A percentile compares a stretch with the other conserved stretches of the same genome.
These are phyloP conservation scores for Populus euphratica DNA, from an alignment of 345 rosid genomes.

Conservation along the genomic window DNA sequence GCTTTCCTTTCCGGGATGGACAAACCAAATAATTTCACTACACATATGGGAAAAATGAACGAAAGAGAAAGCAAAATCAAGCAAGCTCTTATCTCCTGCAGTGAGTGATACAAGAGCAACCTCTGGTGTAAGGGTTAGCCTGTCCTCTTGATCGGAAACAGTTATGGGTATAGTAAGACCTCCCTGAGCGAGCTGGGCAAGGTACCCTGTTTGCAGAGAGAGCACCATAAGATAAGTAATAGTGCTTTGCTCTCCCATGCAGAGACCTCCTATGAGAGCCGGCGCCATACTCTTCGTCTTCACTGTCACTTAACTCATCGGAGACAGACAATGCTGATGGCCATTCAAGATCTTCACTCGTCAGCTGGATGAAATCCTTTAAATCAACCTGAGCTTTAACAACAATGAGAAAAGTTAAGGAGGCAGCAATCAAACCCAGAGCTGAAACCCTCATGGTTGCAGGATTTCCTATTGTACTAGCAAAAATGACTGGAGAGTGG, in stretches of 20 bases:
- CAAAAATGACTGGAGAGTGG: background rate
- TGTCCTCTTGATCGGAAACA: constrained; percentile 16
- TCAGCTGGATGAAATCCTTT: background rate
- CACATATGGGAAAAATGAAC: background rate
- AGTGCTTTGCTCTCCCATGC: background rate
- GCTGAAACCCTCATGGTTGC: constrained; percentile 5
- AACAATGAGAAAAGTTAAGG: background rate
- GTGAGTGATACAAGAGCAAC: constrained; percentile 26
- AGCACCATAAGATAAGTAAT: constrained; percentile 27
- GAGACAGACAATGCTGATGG: constrained; percentile 4
- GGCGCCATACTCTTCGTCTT: background rate
- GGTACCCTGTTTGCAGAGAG: constrained; percentile 25
- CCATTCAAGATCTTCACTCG: constrained; percentile 9
- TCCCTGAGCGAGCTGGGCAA: constrained; percentile 29
- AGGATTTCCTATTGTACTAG: background rate
- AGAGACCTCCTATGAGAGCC: constrained; percentile 10
- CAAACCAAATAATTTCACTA: too few species aligned
- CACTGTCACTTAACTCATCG: constrained; percentile 2
- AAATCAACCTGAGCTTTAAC: constrained; percentile 3
- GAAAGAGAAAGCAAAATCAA: background rate
- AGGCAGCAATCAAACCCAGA: background rate
- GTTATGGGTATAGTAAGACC: constrained; percentile 25
- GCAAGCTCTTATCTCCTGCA: constrained; percentile 11
- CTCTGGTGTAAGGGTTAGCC: constrained; percentile 24
- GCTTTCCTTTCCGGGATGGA: too few species aligned